phyloP scores from a whole-genome alignment of 768 basidiomycete genomes.

The Boletus rex-veris region DNA sequence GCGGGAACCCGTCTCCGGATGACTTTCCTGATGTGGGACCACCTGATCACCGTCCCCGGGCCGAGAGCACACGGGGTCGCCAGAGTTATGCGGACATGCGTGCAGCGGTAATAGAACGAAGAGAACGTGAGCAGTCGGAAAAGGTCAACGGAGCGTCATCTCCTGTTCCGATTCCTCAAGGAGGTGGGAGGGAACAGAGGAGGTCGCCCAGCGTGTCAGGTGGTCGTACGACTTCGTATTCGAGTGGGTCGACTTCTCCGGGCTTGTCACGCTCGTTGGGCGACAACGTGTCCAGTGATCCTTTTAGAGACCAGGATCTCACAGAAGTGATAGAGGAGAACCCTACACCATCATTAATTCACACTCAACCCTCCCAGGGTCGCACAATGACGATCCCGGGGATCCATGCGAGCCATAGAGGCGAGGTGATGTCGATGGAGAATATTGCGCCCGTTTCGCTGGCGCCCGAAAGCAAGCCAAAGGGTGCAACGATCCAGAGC shows the following conservation, averaged over 20 bases:
- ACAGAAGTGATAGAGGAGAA: conserved; percentile 29
- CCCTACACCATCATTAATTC: conserved; percentile 48
- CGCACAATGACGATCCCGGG: conserved; percentile 86
- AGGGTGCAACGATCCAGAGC: conserved; percentile 58
- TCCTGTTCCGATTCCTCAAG: conserved; percentile 35
- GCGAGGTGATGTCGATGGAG: conserved; percentile 83
- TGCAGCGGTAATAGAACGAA: conserved; percentile 70
- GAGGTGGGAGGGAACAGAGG: conserved; percentile 21
- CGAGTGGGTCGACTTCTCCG: conserved; percentile 27
- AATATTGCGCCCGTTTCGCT: conserved; percentile 54
- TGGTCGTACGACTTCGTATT: conserved; percentile 21
- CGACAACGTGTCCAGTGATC: conserved; percentile 21
- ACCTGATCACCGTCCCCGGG: conserved; percentile 33
- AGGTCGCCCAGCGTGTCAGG: conserved; percentile 27
- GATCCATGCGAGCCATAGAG: conserved; percentile 81
- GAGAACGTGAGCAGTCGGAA: conserved; percentile 40
- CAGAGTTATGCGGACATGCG: conserved; percentile 72
- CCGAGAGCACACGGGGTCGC: conserved; percentile 41
- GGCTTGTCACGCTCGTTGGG: conserved; percentile 36
- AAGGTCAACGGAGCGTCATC: conserved; percentile 19
- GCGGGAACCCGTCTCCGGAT: conserved; percentile 31
- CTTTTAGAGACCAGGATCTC: conserved; percentile 32
- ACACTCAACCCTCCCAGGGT: conserved; percentile 68
- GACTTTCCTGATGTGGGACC: conserved; percentile 43
- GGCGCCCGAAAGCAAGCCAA: conserved; percentile 35